Conservation (phyloP, 2,329 filamentous ascomycete genomes). For the Pestalotiopsis sp. region DNA sequence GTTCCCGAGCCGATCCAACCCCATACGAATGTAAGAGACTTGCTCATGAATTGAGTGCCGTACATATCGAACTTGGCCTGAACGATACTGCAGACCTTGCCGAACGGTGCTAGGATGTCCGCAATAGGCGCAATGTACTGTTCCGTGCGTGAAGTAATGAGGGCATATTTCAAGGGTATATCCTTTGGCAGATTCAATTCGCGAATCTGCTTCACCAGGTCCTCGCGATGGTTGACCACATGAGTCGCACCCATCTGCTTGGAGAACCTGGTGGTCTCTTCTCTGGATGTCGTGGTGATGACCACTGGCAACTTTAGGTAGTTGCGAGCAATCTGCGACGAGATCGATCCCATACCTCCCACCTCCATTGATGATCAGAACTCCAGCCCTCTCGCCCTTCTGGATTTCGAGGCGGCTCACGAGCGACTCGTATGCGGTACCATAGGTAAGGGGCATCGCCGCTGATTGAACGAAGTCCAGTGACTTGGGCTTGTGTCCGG, state of each 20-base stretch:
- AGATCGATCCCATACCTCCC: neutral
- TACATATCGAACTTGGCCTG: slow-evolving; percentile 46
- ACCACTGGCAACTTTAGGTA: slow-evolving; percentile 43
- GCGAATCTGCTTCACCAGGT: slow-evolving; percentile 39
- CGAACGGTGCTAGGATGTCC: slow-evolving; percentile 43
- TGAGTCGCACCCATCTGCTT: slow-evolving; percentile 45
- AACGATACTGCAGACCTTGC: slow-evolving; percentile 48
- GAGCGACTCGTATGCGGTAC: neutral
- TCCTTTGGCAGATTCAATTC: slow-evolving; percentile 22
- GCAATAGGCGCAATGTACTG: slow-evolving; percentile 41
- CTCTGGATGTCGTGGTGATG: slow-evolving; percentile 43
- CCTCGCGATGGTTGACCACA: slow-evolving; percentile 43
- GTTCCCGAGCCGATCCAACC: slow-evolving; percentile 41
- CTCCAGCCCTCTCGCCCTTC: neutral
- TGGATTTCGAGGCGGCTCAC: neutral
- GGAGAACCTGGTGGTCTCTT: slow-evolving; percentile 41
- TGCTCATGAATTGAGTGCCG: slow-evolving; percentile 47
- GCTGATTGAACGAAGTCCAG: neutral
- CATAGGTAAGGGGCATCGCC: neutral
- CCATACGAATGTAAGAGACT: slow-evolving; percentile 45
- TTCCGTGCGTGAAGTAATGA: slow-evolving; percentile 43
- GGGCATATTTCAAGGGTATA: slow-evolving; percentile 42
- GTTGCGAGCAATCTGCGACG: slow-evolving; percentile 9
- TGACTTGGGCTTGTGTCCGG: neutral
- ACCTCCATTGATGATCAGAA: neutral